A percentile compares a stretch with the other conserved stretches of the same genome.
phyloP scores from a whole-genome alignment of 2,329 filamentous ascomycete genomes.

The Didymella glomerata region DNA sequence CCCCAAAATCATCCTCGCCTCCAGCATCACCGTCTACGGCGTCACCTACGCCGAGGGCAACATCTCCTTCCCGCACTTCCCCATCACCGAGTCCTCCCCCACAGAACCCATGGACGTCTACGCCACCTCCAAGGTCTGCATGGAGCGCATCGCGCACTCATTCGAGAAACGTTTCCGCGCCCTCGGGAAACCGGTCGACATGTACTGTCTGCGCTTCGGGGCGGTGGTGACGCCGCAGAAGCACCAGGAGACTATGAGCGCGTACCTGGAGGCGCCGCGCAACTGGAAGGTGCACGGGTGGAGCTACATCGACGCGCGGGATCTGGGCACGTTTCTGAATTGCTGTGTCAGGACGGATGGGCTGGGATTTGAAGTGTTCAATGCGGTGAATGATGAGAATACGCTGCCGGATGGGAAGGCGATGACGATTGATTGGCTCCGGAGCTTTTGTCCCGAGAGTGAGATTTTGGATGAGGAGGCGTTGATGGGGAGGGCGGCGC shows the following conservation, averaged over 20 bases:
- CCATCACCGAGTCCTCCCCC: slow-evolving; percentile 66
- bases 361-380: slow-evolving; percentile 69
- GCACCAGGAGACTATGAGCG: slow-evolving; percentile 60
- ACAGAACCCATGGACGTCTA: slow-evolving; percentile 67
- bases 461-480: slow-evolving; percentile 63
- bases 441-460: slow-evolving; percentile 57
- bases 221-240: slow-evolving; percentile 67
- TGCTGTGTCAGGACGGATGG: slow-evolving; percentile 62
- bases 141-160: slow-evolving; percentile 63
- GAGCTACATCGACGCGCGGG: slow-evolving; percentile 68
- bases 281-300: slow-evolving; percentile 65
- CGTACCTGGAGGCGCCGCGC: slow-evolving; percentile 58
- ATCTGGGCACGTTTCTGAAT: slow-evolving; percentile 67
- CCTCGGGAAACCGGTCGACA: slow-evolving; percentile 53
- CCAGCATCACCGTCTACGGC: slow-evolving; percentile 66
- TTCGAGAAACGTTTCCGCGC: slow-evolving; percentile 62
- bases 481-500: slow-evolving; percentile 59
- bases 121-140: slow-evolving; percentile 66
- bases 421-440: slow-evolving; percentile 59
- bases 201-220: slow-evolving; percentile 67
- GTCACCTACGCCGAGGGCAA: slow-evolving; percentile 66
- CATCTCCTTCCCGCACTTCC: slow-evolving; percentile 64
- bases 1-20: slow-evolving; percentile 68
- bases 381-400: slow-evolving; percentile 68
- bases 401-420: slow-evolving; percentile 52